Evolutionary conservation across 129 eudicot genomes (phyloP).

Genomic region (Chrysanthemum lavandulifolium): DNA sequence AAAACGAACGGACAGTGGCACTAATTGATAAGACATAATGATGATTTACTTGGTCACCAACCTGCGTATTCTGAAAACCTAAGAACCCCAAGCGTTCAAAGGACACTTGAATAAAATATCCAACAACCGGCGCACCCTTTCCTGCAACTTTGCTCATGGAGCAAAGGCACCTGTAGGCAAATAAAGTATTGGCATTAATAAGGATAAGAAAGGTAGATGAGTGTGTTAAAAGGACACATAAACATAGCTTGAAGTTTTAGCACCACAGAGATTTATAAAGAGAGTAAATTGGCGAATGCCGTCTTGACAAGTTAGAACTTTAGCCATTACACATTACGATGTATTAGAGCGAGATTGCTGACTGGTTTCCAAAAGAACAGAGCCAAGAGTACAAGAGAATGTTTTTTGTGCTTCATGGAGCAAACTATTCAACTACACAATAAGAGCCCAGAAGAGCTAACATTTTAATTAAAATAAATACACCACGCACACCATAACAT

Average conservation of each 20-base stretch:
- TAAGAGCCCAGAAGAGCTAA: too few relatives aligned
- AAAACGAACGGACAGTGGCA: background rate
- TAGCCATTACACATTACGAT: too few relatives aligned
- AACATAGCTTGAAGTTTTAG: constrained; percentile 6
- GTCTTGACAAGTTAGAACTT: background rate
- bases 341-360: background rate
- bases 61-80: constrained; percentile 78
- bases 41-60: constrained; percentile 26
- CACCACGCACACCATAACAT: background rate
- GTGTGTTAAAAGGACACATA: background rate
- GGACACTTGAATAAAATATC: constrained; percentile 71
- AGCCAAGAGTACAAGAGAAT: too few relatives aligned
- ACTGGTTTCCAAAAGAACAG: too few relatives aligned
- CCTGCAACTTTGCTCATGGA: constrained; percentile 82
- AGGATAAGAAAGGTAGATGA: background rate
- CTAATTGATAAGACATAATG: constrained; percentile 7
- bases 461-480: too few relatives aligned
- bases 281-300: background rate
- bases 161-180: constrained; percentile 77
- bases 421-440: too few relatives aligned
- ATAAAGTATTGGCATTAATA: constrained; percentile 15
- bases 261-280: background rate
- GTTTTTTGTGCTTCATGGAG: too few relatives aligned
- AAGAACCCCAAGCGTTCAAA: constrained; percentile 71
- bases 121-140: constrained; percentile 63